Evolutionary conservation across 2,329 filamentous ascomycete species (phyloP).

Genomic region (Fusarium xyrophilum): DNA sequence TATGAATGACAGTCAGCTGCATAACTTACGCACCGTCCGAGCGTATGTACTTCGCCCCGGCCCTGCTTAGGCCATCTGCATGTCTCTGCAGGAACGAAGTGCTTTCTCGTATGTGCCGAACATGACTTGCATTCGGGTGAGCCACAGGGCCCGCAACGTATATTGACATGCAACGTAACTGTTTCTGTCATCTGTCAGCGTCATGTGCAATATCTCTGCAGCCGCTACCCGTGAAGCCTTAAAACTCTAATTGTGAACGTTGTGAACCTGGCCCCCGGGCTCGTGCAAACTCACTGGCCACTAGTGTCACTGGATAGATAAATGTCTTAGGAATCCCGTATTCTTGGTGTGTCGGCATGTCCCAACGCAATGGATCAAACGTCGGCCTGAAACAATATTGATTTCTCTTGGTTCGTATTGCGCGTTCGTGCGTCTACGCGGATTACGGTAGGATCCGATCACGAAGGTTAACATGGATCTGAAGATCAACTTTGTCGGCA

Average conservation of each 20-base stretch:
- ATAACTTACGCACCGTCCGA: neutral
- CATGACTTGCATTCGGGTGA: neutral
- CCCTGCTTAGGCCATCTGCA: neutral
- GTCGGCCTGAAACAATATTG: neutral
- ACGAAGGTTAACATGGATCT: neutral
- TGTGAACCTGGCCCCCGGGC: neutral
- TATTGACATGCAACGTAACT: neutral
- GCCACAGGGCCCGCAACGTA: neutral
- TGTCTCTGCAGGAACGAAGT: neutral
- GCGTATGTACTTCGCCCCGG: neutral
- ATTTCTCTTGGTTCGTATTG: neutral
- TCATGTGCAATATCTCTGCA: slow-evolving; percentile 4
- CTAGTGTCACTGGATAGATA: neutral
- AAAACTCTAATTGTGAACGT: slow-evolving; percentile 1
- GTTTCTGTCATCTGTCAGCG: neutral
- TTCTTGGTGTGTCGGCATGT: neutral
- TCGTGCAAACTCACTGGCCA: neutral
- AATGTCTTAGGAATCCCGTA: neutral
- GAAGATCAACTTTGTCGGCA: neutral
- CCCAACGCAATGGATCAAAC: neutral
- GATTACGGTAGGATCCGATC: neutral
- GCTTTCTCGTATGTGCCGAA: neutral
- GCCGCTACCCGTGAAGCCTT: neutral
- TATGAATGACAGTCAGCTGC: neutral
- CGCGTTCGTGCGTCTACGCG: neutral